These are phyloP conservation scores for Boletus reticulatus DNA, from an alignment of 768 basidiomycete species.

Conservation along the genomic window DNA sequence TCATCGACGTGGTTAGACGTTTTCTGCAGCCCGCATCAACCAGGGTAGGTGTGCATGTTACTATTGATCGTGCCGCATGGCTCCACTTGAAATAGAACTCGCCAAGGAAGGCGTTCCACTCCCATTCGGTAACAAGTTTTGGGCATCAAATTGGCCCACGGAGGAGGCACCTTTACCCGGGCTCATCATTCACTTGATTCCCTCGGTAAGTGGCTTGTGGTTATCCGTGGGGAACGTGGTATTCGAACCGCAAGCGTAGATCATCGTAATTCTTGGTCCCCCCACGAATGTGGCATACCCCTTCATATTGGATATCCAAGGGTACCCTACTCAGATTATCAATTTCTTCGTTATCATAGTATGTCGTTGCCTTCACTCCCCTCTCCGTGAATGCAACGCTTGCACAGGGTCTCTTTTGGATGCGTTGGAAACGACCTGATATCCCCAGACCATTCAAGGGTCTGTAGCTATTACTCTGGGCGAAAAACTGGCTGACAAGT, in stretches of 20 bases:
- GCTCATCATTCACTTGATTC: slow-evolving; percentile 52
- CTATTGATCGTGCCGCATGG: neutral
- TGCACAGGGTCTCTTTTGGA: slow-evolving; percentile 52
- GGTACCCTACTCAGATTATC: slow-evolving; percentile 50
- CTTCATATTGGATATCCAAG: slow-evolving; percentile 56
- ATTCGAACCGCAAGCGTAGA: slow-evolving; percentile 23
- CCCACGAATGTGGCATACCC: slow-evolving; percentile 53
- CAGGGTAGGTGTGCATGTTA: slow-evolving; percentile 35
- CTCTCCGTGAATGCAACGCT: neutral
- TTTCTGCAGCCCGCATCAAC: slow-evolving; percentile 49
- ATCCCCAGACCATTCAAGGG: slow-evolving; percentile 53
- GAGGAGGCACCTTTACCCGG: slow-evolving; percentile 54
- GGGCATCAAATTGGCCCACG: slow-evolving; percentile 62
- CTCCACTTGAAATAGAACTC: slow-evolving; percentile 37
- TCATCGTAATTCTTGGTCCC: slow-evolving; percentile 52
- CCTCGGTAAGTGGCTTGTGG: slow-evolving; percentile 36
- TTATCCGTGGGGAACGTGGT: neutral
- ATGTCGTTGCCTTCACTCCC: slow-evolving; percentile 27
- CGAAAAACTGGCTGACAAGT: slow-evolving; percentile 1
- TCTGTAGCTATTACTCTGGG: slow-evolving; percentile 4
- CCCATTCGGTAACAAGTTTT: slow-evolving; percentile 56
- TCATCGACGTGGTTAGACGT: slow-evolving; percentile 37
- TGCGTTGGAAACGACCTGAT: slow-evolving; percentile 51
- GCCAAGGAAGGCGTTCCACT: slow-evolving; percentile 63
- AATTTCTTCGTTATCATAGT: slow-evolving; percentile 53